Base-by-base conservation (phyloP, 2,329 filamentous ascomycete genomes). In the Dactylellina sp. region DNA sequence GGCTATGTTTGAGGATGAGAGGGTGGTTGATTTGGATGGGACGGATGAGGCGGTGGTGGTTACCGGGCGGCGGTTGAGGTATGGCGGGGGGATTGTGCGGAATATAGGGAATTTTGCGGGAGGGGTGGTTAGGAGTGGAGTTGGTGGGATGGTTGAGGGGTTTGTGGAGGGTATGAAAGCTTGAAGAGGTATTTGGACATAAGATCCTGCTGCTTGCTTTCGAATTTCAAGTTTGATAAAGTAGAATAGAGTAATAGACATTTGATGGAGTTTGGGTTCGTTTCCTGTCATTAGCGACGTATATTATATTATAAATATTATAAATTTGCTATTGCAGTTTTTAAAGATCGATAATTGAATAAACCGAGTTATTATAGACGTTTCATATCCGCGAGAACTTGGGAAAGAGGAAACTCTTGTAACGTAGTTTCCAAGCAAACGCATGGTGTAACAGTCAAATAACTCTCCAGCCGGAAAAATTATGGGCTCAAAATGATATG, bases 141-240 rank as follows among this genome's bases (percentile, higher is more conserved):
- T 74, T 20, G 61, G 70, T 2, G 70, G 70, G 2, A 57, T 74
- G 24, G 42, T 74, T 12, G 70, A 74, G 12, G 70, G 70, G 0
- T 65, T 72, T 50, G 68, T 72, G 14, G 61, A 66, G 49, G 70
- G 70, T 3, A 74, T 74, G 70, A 66, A 57, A 18, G 37, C 46
- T 11, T 65, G 42, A 60, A 35, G 18, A 9, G 28, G 9, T 32
- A 32, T 46, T 16, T 35, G 35, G 47, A 52, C 7, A 9, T n/a
- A n/a, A n/a, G n/a, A n/a, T n/a, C n/a, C n/a, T n/a, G n/a, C n/a
- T n/a, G n/a, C n/a, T n/a, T n/a, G n/a, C n/a, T n/a, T n/a, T n/a
- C n/a, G n/a, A n/a, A n/a, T n/a, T n/a, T n/a, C 18, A 6, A n/a
- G 20, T 16, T 50, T 12, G 46, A 50, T 16, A 3, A 14, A 50